Evolutionary conservation across 2,329 filamentous ascomycete species (phyloP).

Genomic region (Aspergillus floridensis): DNA sequence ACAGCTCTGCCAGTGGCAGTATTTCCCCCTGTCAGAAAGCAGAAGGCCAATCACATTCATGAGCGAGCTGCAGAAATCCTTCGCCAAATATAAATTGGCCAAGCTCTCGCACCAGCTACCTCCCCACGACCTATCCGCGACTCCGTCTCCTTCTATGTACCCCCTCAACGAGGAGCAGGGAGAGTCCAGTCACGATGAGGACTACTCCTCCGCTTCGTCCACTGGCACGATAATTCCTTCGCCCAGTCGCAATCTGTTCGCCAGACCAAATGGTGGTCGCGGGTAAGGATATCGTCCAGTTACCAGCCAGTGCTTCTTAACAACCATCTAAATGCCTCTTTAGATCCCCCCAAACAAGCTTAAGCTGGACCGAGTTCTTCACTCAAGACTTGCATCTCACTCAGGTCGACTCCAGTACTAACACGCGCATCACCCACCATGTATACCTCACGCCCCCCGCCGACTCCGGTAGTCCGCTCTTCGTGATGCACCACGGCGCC

Average conservation of each 20-base stretch:
- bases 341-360: conserved; percentile 55
- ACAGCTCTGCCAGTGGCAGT: not conserved
- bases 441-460: conserved; percentile 80
- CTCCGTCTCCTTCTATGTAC: conserved; percentile 27
- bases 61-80: conserved; percentile 78
- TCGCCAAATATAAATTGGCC: conserved; percentile 71
- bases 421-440: conserved; percentile 65
- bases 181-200: conserved; percentile 51
- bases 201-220: conserved; percentile 85
- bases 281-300: conserved; percentile 50
- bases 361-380: conserved; percentile 89
- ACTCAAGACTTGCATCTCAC: conserved; percentile 76
- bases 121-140: conserved; percentile 31
- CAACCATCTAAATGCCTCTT: not conserved
- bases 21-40: not conserved
- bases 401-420: conserved; percentile 32
- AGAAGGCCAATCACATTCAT: conserved; percentile 46
- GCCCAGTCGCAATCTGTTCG: conserved; percentile 69
- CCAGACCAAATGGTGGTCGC: conserved; percentile 54
- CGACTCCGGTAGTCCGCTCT: conserved; percentile 67
- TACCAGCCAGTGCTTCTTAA: too few species aligned
- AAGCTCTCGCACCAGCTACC: conserved; percentile 58
- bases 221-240: conserved; percentile 88
- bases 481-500: conserved; percentile 92
- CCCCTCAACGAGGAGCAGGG: conserved; percentile 20